These are phyloP conservation scores for Colletotrichum euphorbiae DNA, from an alignment of 2,329 filamentous ascomycete species.

Conservation along the genomic window DNA sequence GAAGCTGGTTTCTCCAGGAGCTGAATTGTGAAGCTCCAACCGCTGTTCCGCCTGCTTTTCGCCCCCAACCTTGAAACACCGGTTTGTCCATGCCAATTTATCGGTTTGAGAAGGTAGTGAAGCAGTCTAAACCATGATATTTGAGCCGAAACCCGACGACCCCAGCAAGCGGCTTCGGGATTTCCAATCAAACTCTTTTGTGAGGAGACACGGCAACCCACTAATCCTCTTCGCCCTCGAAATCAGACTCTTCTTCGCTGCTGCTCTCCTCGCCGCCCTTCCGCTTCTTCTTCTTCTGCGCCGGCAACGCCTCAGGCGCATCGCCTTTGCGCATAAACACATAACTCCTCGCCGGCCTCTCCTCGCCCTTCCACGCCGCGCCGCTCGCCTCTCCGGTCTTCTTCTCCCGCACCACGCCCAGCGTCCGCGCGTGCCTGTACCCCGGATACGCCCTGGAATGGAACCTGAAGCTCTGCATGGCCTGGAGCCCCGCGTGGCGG, in stretches of 20 bases:
- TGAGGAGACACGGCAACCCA: background rate
- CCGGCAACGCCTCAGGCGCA: constrained; percentile 44
- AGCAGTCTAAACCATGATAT: background rate
- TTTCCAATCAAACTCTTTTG: background rate
- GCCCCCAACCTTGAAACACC: constrained; percentile 23
- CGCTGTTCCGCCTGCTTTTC: background rate
- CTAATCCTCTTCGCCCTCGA: constrained; percentile 47
- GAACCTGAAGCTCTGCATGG: constrained; percentile 78
- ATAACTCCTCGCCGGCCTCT: constrained; percentile 65
- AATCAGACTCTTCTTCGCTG: constrained; percentile 41
- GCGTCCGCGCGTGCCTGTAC: constrained; percentile 78
- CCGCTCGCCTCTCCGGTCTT: constrained; percentile 57
- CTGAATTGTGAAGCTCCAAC: background rate
- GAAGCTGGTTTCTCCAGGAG: background rate
- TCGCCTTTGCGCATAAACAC: constrained; percentile 72
- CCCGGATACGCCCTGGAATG: constrained; percentile 75
- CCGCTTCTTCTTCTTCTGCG: constrained; percentile 48
- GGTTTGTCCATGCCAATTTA: constrained; percentile 24
- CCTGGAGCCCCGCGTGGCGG: constrained; percentile 78
- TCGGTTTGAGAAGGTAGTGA: background rate
- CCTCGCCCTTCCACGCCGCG: constrained; percentile 55
- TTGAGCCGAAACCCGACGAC: background rate
- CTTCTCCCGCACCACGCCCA: constrained; percentile 70
- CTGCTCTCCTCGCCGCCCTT: constrained; percentile 47
- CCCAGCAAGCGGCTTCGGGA: background rate